A percentile compares a stretch with the other conserved stretches of the same genome.
These are phyloP conservation scores for Phialophora expanda DNA, from an alignment of 2,329 filamentous ascomycete genomes.

Conservation along the genomic window DNA sequence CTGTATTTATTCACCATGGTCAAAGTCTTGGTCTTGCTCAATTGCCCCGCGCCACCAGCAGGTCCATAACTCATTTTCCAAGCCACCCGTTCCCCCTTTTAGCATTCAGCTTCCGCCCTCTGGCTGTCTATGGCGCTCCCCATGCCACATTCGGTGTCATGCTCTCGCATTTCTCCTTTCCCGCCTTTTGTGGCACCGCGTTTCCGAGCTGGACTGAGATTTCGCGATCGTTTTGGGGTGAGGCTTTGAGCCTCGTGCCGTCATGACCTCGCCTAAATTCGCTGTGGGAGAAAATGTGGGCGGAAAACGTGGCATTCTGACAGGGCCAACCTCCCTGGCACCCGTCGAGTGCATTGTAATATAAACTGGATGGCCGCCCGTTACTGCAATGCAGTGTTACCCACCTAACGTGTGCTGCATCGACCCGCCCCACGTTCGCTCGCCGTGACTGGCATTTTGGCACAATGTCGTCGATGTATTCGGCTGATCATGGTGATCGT, in stretches of 20 bases:
- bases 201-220: constrained; percentile 22
- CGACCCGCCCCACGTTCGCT: background rate
- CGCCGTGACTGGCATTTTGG: background rate
- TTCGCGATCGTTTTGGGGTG: constrained; percentile 17
- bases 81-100: constrained; percentile 31
- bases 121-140: constrained; percentile 16
- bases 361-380: constrained; percentile 5
- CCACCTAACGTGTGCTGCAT: background rate
- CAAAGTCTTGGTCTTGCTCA: background rate
- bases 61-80: constrained; percentile 21
- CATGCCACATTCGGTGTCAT: constrained; percentile 21
- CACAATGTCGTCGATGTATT: constrained; percentile 22
- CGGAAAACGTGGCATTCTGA: constrained; percentile 18
- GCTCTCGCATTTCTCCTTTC: constrained; percentile 16
- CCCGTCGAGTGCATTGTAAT: constrained; percentile 6
- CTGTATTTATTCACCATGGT: background rate
- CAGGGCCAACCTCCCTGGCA: constrained; percentile 5
- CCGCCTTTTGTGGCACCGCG: constrained; percentile 13
- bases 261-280: constrained; percentile 16
- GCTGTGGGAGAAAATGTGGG: constrained; percentile 13
- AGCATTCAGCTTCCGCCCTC: constrained; percentile 20
- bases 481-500: constrained; percentile 8
- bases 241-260: constrained; percentile 15
- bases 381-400: constrained; percentile 1
- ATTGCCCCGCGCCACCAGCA: constrained; percentile 14